These are phyloP conservation scores for Acer saccharum DNA, from an alignment of 345 rosid genomes.

Conservation along the genomic window DNA sequence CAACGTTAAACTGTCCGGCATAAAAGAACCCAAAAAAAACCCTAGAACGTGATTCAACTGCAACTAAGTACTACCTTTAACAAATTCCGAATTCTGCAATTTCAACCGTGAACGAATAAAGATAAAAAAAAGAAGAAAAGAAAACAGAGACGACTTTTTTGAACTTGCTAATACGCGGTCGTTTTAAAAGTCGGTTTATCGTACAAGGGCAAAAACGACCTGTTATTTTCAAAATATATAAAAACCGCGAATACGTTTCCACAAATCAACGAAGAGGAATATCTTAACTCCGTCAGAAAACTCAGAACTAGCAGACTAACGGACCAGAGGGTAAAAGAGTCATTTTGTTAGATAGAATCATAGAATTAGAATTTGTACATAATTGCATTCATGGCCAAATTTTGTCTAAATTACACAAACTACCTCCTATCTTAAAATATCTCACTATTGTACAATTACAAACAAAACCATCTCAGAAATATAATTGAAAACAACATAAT, in stretches of 20 bases:
- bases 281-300: no score
- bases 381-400: no score
- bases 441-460: no score
- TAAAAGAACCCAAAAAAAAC: neutral
- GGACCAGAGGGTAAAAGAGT: neutral
- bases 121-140: no score
- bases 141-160: neutral
- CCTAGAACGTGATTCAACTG: neutral
- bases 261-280: no score
- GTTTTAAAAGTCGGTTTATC: neutral
- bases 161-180: neutral
- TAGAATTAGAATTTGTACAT: no score
- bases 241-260: neutral
- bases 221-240: neutral
- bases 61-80: neutral
- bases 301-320: neutral
- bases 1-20: slow-evolving; percentile 22
- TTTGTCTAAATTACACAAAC: no score
- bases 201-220: neutral
- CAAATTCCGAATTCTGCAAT: neutral
- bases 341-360: no score
- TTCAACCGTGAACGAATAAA: neutral
- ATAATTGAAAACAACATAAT: no score
- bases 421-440: no score
- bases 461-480: no score